Base-by-base conservation (phyloP, 805 yeast species). In the Starmerella scarabaei region DNA sequence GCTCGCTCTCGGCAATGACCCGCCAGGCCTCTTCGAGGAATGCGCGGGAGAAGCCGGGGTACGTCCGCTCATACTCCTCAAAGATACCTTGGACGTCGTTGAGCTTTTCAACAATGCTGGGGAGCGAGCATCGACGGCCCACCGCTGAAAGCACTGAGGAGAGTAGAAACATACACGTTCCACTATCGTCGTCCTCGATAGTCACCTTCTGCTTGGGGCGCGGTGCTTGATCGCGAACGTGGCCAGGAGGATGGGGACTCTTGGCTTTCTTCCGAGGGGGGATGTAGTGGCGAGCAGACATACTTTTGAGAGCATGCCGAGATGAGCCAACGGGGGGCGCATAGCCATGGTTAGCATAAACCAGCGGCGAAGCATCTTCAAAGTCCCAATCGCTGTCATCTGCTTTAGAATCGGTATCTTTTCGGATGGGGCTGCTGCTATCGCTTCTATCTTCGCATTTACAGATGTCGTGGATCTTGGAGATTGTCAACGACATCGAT, bases 21-120 rank as follows among this genome's bases (percentile, higher is more conserved):
- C n/a, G n/a, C n/a, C n/a, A n/a, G n/a, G n/a, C n/a, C n/a, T 80
- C 88, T 55, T 80, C 83, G 7, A 76, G 60, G 7, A 80, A 64
- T 0, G 82, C 83, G 41, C 72, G 76, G 35, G 74, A 61, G 33
- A 80, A 63, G 0, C 91, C 91, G 1, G 80, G 77, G 41, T 72
- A 73, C 17, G 58, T 54, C 18, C 51, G 42, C 50, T 80, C 85
- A 24, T 68, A 65, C 3, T 53, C 55, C 2, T 59, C 53, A 29
- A 80, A 58, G 9, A 57, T 58, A 5, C 58, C 51, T 28, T 63
- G 60, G 36, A 80, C 54, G 3, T 56, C 46, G 29, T 62, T 53
- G 21, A 78, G 79, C 5, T 67, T 58, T 2, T 47, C 6, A 8
- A 30, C 16, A 9, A 24, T 36, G 9, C 17, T 27, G 9, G 42